These are phyloP conservation scores for Solanum megistacrolobum DNA, from an alignment of 257 asterid genomes.

Conservation along the genomic window DNA sequence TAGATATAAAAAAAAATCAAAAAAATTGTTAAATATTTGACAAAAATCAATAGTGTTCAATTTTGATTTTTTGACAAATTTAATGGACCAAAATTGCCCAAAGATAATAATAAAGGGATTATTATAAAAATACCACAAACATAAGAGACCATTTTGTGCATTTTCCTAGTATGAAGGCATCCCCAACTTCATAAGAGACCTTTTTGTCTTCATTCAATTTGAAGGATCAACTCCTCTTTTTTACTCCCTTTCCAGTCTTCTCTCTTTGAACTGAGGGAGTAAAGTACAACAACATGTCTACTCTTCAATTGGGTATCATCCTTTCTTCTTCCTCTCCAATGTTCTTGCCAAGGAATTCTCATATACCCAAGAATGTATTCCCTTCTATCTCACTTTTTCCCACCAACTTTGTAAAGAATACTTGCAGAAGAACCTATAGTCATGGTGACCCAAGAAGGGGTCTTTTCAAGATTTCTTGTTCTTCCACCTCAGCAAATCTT, in stretches of 20 bases:
- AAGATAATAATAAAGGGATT: not conserved
- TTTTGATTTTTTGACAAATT: not conserved
- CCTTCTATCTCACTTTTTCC: constrained; percentile 8
- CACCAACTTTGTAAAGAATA: constrained; percentile 13
- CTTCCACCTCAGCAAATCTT: constrained; percentile 29
- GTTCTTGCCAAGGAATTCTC: constrained; percentile 12
- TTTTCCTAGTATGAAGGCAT: not conserved
- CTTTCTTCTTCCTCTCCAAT: constrained; percentile 18
- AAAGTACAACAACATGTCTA: constrained; percentile 29
- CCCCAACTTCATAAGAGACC: not conserved
- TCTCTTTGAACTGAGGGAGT: not conserved
- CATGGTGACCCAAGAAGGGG: constrained; percentile 16
- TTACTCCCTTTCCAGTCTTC: not conserved
- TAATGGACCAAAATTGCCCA: not conserved
- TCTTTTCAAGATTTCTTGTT: constrained; percentile 32
- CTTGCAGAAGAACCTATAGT: constrained; percentile 14
- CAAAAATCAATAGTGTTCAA: not conserved
- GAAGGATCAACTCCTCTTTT: not conserved
- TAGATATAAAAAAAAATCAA: not conserved
- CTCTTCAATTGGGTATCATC: constrained; percentile 30
- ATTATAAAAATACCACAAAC: not conserved
- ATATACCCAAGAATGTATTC: constrained; percentile 7
- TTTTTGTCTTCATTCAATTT: not conserved
- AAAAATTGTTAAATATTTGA: not conserved
- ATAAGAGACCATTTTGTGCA: not conserved